Evolutionary conservation across 768 basidiomycete genomes (phyloP).

Genomic region (Lactarius evosmus): DNA sequence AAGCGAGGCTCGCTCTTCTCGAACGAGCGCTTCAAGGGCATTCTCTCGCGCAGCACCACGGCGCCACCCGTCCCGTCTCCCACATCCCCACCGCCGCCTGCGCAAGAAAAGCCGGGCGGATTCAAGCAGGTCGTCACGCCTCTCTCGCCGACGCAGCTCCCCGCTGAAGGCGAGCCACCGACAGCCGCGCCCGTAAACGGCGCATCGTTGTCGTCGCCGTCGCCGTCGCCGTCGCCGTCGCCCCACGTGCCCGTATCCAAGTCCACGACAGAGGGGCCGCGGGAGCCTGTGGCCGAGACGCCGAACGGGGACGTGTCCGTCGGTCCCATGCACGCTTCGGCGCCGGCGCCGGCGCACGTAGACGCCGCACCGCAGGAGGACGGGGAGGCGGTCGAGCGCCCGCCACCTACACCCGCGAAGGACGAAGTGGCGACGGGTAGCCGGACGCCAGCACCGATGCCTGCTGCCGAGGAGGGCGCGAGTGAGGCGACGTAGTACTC

Average conservation of each 20-base stretch:
- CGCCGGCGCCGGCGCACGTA: not conserved
- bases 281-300: not conserved
- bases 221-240: slow-evolving; percentile 8
- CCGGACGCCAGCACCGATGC: not conserved
- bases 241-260: not conserved
- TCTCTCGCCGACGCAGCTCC: slow-evolving; percentile 10
- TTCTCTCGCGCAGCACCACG: slow-evolving; percentile 32
- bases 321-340: not conserved
- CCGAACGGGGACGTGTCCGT: not conserved
- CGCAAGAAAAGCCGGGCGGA: slow-evolving; percentile 27
- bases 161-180: slow-evolving; percentile 8
- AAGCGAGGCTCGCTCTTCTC: slow-evolving; percentile 28
- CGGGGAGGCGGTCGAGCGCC: not conserved
- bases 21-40: slow-evolving; percentile 40
- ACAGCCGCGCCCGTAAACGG: slow-evolving; percentile 5
- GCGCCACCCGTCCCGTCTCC: not conserved
- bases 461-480: slow-evolving; percentile 1
- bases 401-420: slow-evolving; percentile 15
- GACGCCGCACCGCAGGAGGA: not conserved
- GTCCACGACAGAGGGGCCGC: not conserved
- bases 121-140: slow-evolving; percentile 33
- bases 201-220: slow-evolving; percentile 7
- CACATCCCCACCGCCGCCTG: not conserved
- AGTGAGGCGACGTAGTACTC: not conserved
- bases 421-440: not conserved